Base-by-base conservation (phyloP, 2,329 filamentous ascomycete genomes). In the Trichocomaceae sp. region DNA sequence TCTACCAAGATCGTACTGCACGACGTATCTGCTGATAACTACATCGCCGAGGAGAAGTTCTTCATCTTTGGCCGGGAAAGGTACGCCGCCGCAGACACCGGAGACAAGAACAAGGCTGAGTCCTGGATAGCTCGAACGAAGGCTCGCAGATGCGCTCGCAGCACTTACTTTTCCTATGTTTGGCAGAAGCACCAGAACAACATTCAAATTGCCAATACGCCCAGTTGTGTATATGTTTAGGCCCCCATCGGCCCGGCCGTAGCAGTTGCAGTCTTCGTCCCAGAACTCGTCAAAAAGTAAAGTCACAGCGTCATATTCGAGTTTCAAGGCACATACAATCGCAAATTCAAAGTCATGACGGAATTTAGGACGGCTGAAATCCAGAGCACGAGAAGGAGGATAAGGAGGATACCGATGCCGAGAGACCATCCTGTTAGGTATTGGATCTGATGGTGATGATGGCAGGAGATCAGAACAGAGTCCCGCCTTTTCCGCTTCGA, bases 101-200 rank as follows among this genome's bases (percentile, higher is more conserved):
- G 33, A 17, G 5, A 48, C 47, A 5, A 48, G 47, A 17, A 15
- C 47, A 33, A 48, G 26, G 17, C 33, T 48, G 7, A 48, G 31
- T 12, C 20, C n/a, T 20, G 31, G 44, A 44, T 64, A 76, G 48
- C 70, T 75, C 0, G 57, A 60, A 0, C 64, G 63, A 7, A 75
- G 54, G 20, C 59, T 62, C 0, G 63, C 54, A 0, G 66, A 58
- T 19, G 50, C 41, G n/a, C 22, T 20, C 6, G 50, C 35, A 17
- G 50, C 50, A 17, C 19, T 19, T 9, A 19, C 50, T 44, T 41
- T 51, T 2, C 49, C 49, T 17, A 51, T 51, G 17, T 41, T 41
- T 10, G 49, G 20, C 17, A 51, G 33, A 23, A 41, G 20, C 17
- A 26, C 26, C 13, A 51, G 49, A 3, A 51, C 49, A 17, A 51